Evolutionary conservation across 805 yeast genomes (phyloP).

Genomic region (Yamadazyma philogaea): DNA sequence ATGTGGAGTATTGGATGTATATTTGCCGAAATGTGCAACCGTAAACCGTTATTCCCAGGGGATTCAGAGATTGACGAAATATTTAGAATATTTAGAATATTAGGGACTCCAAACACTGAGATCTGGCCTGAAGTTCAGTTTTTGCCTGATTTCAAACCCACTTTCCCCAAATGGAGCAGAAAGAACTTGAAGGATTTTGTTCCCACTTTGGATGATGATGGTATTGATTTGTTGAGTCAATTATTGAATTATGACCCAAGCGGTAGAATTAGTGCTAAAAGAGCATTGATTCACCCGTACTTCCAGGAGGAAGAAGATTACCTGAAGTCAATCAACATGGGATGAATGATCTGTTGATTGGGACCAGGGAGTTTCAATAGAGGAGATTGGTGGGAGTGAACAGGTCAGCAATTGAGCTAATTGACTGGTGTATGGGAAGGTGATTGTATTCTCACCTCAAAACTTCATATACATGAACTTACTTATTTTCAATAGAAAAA

Average conservation of each 20-base stretch:
- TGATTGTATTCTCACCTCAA: neutral
- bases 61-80: constrained; percentile 97
- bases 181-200: constrained; percentile 68
- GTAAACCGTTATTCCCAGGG: constrained; percentile 94
- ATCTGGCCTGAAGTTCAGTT: constrained; percentile 92
- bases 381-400: neutral
- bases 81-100: constrained; percentile 82
- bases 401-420: neutral
- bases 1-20: constrained; percentile 99
- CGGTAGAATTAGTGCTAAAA: constrained; percentile 86
- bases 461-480: constrained; percentile 5
- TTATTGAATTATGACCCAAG: constrained; percentile 91
- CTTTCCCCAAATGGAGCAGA: constrained; percentile 87
- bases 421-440: neutral
- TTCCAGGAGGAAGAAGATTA: constrained; percentile 53
- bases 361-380: neutral
- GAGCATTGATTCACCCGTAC: constrained; percentile 88
- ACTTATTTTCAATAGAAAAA: constrained; percentile 5
- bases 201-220: constrained; percentile 77
- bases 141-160: constrained; percentile 88
- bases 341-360: constrained; percentile 15
- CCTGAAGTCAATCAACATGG: constrained; percentile 40
- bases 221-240: constrained; percentile 76
- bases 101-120: constrained; percentile 93
- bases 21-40: constrained; percentile 95